Percentiles rank a stretch among this genome's conserved stretches.
phyloP scores from a whole-genome alignment of 1,139 yeast genomes.

The Suhomyces bribrorum region DNA sequence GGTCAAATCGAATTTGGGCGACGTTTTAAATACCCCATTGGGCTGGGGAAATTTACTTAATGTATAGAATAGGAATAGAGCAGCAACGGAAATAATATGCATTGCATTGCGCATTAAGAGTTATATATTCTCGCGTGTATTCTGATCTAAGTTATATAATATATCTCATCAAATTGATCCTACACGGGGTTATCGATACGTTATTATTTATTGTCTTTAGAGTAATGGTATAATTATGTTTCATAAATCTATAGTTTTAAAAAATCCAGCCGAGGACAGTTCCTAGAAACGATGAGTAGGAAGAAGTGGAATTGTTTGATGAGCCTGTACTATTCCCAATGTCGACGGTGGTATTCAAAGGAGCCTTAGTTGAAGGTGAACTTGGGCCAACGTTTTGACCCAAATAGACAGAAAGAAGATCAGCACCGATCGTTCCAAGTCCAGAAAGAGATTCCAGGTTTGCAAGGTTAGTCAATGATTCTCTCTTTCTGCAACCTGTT shows the following conservation, averaged over 20 bases:
- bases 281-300: background rate
- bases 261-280: background rate
- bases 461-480: background rate
- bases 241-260: too few relatives aligned
- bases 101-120: background rate
- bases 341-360: background rate
- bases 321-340: background rate
- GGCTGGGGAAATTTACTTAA: slow-evolving; percentile 6
- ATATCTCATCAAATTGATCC: too few relatives aligned
- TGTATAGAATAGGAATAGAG: background rate
- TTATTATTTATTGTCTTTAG: too few relatives aligned
- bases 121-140: too few relatives aligned
- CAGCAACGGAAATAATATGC: background rate
- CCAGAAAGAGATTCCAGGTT: background rate
- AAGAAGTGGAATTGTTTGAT: background rate
- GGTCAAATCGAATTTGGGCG: slow-evolving; percentile 29
- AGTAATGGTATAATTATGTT: too few relatives aligned
- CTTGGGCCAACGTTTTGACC: background rate
- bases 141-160: too few relatives aligned
- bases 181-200: background rate
- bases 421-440: background rate
- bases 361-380: background rate
- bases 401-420: background rate
- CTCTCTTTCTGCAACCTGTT: background rate
- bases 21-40: slow-evolving; percentile 33